Evolutionary conservation across 495 filamentous ascomycete species (phyloP).

Genomic region (Talaromyces borbonicus): DNA sequence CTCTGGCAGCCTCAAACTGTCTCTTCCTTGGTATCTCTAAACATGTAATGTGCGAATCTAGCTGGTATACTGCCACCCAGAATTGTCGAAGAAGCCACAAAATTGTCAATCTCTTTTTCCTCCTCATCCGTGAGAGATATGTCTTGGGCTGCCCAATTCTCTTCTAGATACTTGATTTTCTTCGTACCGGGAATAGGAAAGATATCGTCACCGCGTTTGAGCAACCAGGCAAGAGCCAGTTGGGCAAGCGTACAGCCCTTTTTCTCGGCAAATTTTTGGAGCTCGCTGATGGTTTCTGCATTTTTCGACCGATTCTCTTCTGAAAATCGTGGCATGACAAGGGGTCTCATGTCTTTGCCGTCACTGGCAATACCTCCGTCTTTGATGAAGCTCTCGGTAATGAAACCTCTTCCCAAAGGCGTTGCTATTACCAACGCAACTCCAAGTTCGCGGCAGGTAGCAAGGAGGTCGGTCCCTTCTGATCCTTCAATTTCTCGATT

Average conservation of each 20-base stretch:
- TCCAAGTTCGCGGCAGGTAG: conserved; percentile 39
- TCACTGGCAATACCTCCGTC: conserved; percentile 15
- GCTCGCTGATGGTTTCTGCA: conserved; percentile 27
- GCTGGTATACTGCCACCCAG: not conserved
- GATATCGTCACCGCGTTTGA: conserved; percentile 42
- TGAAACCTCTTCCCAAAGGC: conserved; percentile 37
- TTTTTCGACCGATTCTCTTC: conserved; percentile 42
- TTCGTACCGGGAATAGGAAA: conserved; percentile 52
- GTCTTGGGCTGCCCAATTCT: conserved; percentile 41
- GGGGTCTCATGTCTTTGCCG: conserved; percentile 16
- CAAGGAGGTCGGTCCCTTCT: conserved; percentile 34
- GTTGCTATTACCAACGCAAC: conserved; percentile 34
- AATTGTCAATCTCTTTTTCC: conserved; percentile 25
- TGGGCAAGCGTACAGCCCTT: conserved; percentile 39
- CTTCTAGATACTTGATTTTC: conserved; percentile 43
- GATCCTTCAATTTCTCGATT: conserved; percentile 44
- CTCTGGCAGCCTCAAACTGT: not conserved
- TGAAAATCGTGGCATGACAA: conserved; percentile 34
- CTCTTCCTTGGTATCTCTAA: conserved; percentile 4
- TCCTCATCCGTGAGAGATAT: conserved; percentile 42
- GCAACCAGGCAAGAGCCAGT: conserved; percentile 42
- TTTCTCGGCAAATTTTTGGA: conserved; percentile 31
- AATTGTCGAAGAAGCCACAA: not conserved
- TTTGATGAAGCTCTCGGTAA: conserved; percentile 26
- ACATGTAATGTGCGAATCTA: not conserved